Conservation (phyloP, 306 rosid genomes). For the Biancaea sappan region DNA sequence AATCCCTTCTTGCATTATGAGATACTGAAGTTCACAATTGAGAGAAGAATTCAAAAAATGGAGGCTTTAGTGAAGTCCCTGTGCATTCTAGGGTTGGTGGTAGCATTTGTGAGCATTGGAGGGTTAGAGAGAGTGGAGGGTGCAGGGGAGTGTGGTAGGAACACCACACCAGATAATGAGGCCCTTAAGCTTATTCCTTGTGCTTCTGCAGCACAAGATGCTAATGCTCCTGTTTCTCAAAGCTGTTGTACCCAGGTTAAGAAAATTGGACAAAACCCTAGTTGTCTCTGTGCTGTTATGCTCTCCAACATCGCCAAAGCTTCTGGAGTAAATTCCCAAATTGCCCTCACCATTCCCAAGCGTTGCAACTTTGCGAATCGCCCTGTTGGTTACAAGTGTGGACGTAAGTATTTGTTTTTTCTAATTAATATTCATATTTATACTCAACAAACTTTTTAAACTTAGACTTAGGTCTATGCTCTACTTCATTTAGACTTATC, state of each 20-base stretch:
- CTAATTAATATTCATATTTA: no score
- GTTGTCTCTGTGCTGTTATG: slow-evolving; percentile 62
- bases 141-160: slow-evolving; percentile 62
- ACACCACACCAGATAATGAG: slow-evolving; percentile 53
- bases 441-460: no score
- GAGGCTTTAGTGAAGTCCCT: slow-evolving; percentile 42
- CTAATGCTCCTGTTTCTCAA: slow-evolving; percentile 49
- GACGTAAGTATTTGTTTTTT: slow-evolving; percentile 44
- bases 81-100: slow-evolving; percentile 47
- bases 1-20: slow-evolving; percentile 31
- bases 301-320: slow-evolving; percentile 55
- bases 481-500: no score
- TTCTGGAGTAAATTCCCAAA: slow-evolving; percentile 45
- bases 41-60: slow-evolving; percentile 31
- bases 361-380: slow-evolving; percentile 68
- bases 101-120: slow-evolving; percentile 34
- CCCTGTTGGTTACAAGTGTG: slow-evolving; percentile 72
- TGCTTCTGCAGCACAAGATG: slow-evolving; percentile 58
- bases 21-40: neutral
- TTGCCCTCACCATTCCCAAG: slow-evolving; percentile 66
- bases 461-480: no score
- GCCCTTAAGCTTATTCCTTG: slow-evolving; percentile 65
- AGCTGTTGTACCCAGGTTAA: slow-evolving; percentile 55
- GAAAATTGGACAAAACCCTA: slow-evolving; percentile 53
- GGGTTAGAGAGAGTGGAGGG: slow-evolving; percentile 38